Conservation (phyloP, 2,329 filamentous ascomycete species). For the Aspergillus terreus region DNA sequence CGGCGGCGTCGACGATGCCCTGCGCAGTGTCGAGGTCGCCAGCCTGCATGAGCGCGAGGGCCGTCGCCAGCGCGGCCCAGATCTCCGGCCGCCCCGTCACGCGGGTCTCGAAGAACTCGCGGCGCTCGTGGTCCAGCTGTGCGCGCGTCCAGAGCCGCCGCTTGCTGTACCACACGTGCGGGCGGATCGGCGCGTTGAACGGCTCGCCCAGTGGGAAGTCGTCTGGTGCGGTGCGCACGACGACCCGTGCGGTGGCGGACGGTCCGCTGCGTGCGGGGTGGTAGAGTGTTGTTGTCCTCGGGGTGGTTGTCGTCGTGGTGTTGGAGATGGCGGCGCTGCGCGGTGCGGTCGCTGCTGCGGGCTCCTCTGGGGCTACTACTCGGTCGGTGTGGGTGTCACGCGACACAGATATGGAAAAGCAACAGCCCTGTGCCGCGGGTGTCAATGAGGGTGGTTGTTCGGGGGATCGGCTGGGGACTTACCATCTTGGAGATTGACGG, state of each 20-base stretch:
- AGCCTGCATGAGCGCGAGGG: slow-evolving; percentile 65
- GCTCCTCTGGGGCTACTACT: slow-evolving; percentile 19
- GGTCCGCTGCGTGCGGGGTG: neutral
- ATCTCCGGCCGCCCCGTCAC: slow-evolving; percentile 74
- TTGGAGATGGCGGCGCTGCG: slow-evolving; percentile 1
- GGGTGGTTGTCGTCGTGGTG: neutral
- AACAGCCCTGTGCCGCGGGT: slow-evolving; percentile 33
- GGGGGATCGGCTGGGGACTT: slow-evolving; percentile 4
- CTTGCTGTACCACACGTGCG: slow-evolving; percentile 63
- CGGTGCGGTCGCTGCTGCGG: slow-evolving; percentile 15
- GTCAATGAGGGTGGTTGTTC: neutral
- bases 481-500: slow-evolving; percentile 33
- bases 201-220: slow-evolving; percentile 49
- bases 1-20: slow-evolving; percentile 72
- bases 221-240: slow-evolving; percentile 10
- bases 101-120: slow-evolving; percentile 85
- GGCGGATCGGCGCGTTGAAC: slow-evolving; percentile 66
- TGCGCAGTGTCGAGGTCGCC: slow-evolving; percentile 67
- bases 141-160: slow-evolving; percentile 66
- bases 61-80: slow-evolving; percentile 71
- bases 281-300: slow-evolving; percentile 2
- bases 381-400: slow-evolving; percentile 27
- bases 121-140: slow-evolving; percentile 66
- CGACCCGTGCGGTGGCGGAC: slow-evolving; percentile 12
- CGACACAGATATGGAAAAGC: slow-evolving; percentile 30